These are phyloP conservation scores for Fistulifera pelliculosa DNA, from an alignment of 108 stramenopile species.

Conservation along the genomic window DNA sequence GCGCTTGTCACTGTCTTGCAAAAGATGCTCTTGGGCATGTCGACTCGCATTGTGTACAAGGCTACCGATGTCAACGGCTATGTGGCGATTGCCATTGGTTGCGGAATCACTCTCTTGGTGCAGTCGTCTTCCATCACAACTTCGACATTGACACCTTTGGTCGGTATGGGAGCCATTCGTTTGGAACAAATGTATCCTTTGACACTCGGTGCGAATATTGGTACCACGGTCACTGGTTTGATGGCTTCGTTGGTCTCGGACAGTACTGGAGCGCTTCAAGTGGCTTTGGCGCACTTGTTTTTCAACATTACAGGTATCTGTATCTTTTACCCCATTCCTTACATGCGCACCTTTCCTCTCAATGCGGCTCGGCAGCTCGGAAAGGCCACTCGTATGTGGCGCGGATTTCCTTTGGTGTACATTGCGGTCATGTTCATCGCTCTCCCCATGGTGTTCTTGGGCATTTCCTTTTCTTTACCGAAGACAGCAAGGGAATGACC, in stretches of 20 bases:
- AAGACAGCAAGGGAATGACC: slow-evolving; percentile 48
- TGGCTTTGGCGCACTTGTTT: slow-evolving; percentile 72
- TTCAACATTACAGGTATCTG: slow-evolving; percentile 77
- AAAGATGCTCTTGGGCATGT: slow-evolving; percentile 65
- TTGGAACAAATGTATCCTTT: slow-evolving; percentile 78
- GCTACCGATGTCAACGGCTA: slow-evolving; percentile 80
- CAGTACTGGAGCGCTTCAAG: slow-evolving; percentile 50
- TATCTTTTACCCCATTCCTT: slow-evolving; percentile 79
- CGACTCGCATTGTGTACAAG: slow-evolving; percentile 77
- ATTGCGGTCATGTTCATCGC: slow-evolving; percentile 58
- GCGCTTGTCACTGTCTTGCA: slow-evolving; percentile 74
- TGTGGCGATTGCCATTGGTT: slow-evolving; percentile 68
- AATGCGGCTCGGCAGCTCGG: slow-evolving; percentile 52
- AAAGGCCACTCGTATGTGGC: slow-evolving; percentile 42
- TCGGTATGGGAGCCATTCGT: slow-evolving; percentile 65
- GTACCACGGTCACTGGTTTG: slow-evolving; percentile 71
- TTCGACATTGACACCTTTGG: slow-evolving; percentile 77
- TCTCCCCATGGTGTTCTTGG: slow-evolving; percentile 50
- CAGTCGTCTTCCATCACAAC: slow-evolving; percentile 82
- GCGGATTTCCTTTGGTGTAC: slow-evolving; percentile 51
- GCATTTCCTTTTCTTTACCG: slow-evolving; percentile 43
- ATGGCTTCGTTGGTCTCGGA: slow-evolving; percentile 62
- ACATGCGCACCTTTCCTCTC: slow-evolving; percentile 63
- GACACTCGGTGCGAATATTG: slow-evolving; percentile 86
- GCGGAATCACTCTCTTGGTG: slow-evolving; percentile 75